Conservation (phyloP, 345 rosid species). For the Aquilaria yunnanensis region DNA sequence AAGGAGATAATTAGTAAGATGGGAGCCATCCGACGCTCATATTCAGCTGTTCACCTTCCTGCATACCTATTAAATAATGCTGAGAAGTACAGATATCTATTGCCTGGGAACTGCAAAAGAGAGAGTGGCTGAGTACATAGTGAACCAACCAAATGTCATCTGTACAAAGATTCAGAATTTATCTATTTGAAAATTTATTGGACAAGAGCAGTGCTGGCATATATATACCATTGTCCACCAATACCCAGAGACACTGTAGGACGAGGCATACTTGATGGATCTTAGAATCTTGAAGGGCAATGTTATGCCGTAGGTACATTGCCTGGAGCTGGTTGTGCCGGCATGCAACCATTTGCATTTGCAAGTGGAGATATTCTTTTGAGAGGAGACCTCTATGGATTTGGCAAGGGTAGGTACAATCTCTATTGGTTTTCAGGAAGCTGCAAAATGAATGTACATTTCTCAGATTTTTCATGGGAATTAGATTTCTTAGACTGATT, state of each 20-base stretch:
- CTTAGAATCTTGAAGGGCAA: constrained; percentile 16
- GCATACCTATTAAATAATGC: constrained; percentile 54
- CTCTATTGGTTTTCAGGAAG: constrained; percentile 12
- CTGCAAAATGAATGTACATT: constrained; percentile 13
- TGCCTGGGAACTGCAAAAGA: constrained; percentile 86
- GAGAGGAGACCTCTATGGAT: constrained; percentile 9
- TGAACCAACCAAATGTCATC: background rate
- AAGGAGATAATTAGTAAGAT: constrained; percentile 84
- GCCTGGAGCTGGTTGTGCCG: constrained; percentile 8
- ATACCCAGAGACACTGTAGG: constrained; percentile 5
- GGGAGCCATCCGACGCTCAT: constrained; percentile 73
- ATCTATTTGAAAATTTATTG: constrained; percentile 9
- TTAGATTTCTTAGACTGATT: constrained; percentile 12
- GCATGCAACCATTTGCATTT: constrained; percentile 12
- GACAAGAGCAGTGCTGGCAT: constrained; percentile 14
- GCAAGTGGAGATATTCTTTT: constrained; percentile 12
- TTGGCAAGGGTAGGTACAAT: constrained; percentile 7
- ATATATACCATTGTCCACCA: constrained; percentile 11
- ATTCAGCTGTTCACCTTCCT: constrained; percentile 85
- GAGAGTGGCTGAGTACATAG: constrained; percentile 52
- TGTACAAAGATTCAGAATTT: background rate
- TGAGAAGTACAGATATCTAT: constrained; percentile 60
- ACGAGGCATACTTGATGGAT: constrained; percentile 6
- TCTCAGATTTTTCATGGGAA: constrained; percentile 29
- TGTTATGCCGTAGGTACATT: constrained; percentile 11